phyloP scores from a whole-genome alignment of 2,329 filamentous ascomycete genomes.

The Ceratocystiopsis minuta region DNA sequence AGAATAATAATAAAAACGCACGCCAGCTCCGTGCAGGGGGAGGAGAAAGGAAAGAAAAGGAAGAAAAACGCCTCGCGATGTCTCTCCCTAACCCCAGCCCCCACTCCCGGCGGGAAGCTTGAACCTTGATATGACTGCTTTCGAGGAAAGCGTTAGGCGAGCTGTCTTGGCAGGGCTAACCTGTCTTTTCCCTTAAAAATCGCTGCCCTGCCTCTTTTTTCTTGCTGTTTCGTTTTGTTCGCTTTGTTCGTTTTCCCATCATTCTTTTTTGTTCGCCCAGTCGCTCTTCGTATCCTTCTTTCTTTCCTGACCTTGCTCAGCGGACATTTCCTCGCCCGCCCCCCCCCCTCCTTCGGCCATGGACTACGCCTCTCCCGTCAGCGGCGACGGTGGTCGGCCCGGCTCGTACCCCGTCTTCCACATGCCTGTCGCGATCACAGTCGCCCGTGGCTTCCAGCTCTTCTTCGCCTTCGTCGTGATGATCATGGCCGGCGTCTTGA shows the following conservation, averaged over 20 bases:
- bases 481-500: conserved; percentile 12
- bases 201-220: background rate
- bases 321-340: too few relatives aligned
- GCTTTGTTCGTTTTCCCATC: background rate
- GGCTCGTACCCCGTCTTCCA: conserved; percentile 11
- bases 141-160: too few relatives aligned
- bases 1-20: too few relatives aligned
- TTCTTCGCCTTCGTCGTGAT: conserved; percentile 13
- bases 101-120: too few relatives aligned
- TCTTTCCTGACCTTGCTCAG: background rate
- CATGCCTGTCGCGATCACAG: conserved; percentile 12
- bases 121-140: too few relatives aligned
- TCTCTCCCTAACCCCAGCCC: too few relatives aligned
- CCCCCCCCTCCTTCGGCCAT: too few relatives aligned
- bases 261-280: too few relatives aligned
- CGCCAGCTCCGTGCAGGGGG: too few relatives aligned
- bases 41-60: too few relatives aligned
- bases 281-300: background rate
- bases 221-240: background rate
- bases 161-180: too few relatives aligned
- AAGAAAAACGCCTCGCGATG: too few relatives aligned
- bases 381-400: conserved; percentile 3
- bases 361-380: conserved; percentile 5
- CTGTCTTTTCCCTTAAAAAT: background rate
- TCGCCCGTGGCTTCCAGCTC: conserved; percentile 14